Percentiles rank a stretch among this genome's conserved stretches.
Conservation (phyloP, 1,139 yeast species). For the Suhomyces panamericanus region DNA sequence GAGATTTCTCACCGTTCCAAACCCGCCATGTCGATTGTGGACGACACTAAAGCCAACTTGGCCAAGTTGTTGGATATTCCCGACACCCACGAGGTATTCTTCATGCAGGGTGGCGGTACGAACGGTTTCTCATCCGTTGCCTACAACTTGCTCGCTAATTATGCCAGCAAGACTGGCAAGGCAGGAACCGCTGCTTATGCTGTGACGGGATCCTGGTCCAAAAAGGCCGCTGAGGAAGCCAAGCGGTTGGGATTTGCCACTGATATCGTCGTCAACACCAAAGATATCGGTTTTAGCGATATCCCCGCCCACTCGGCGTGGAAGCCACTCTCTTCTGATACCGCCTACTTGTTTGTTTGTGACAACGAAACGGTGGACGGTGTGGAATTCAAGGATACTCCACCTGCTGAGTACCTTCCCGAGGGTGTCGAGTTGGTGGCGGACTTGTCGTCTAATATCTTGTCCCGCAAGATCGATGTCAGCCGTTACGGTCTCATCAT, state of each 20-base stretch:
- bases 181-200: slow-evolving; percentile 84
- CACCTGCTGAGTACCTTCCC: slow-evolving; percentile 52
- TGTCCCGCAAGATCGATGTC: slow-evolving; percentile 79
- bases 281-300: slow-evolving; percentile 59
- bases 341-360: slow-evolving; percentile 86
- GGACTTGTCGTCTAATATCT: slow-evolving; percentile 91
- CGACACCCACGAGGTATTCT: slow-evolving; percentile 89
- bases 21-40: slow-evolving; percentile 75
- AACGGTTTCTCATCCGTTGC: slow-evolving; percentile 89
- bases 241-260: slow-evolving; percentile 76
- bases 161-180: slow-evolving; percentile 66
- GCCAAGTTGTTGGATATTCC: slow-evolving; percentile 69
- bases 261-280: slow-evolving; percentile 68
- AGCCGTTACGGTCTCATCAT: slow-evolving; percentile 77
- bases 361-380: slow-evolving; percentile 98
- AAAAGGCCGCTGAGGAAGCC: slow-evolving; percentile 86
- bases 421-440: slow-evolving; percentile 79
- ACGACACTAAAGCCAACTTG: slow-evolving; percentile 70
- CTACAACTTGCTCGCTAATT: slow-evolving; percentile 76
- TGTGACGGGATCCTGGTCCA: slow-evolving; percentile 92
- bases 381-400: slow-evolving; percentile 68
- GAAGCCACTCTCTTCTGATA: slow-evolving; percentile 51
- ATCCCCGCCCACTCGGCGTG: slow-evolving; percentile 72
- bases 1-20: slow-evolving; percentile 94
- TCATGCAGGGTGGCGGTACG: slow-evolving; percentile 97